Percentiles rank a stretch among this genome's conserved stretches.
Evolutionary conservation across 2,329 filamentous ascomycete species (phyloP).

Genomic region (Taxawa tesnikishii): DNA sequence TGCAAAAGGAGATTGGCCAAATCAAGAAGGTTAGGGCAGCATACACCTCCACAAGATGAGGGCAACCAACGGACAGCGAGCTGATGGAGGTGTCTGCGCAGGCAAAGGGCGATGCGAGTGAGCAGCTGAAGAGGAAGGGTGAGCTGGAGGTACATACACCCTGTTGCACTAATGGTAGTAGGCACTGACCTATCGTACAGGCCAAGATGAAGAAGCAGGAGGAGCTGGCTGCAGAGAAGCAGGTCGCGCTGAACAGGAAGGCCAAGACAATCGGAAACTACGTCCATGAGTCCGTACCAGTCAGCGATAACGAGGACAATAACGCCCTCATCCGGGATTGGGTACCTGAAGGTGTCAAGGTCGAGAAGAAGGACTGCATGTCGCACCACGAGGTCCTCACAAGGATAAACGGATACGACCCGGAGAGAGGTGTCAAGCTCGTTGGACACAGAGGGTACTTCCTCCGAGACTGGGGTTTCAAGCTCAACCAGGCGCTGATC

Average conservation of each 20-base stretch:
- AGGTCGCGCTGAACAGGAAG: constrained; percentile 60
- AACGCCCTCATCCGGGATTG: constrained; percentile 68
- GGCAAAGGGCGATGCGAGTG: constrained; percentile 77
- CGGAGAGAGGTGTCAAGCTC: constrained; percentile 83
- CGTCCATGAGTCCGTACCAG: constrained; percentile 77
- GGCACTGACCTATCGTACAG: too few species aligned
- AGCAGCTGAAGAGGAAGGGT: constrained; percentile 66
- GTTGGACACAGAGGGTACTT: constrained; percentile 94
- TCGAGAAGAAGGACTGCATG: constrained; percentile 65
- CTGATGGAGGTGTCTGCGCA: too few species aligned
- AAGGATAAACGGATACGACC: constrained; percentile 81
- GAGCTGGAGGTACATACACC: too few species aligned
- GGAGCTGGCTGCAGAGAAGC: constrained; percentile 63
- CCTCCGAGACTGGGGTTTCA: constrained; percentile 77
- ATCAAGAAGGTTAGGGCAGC: constrained; percentile 68
- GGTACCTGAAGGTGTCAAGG: constrained; percentile 57
- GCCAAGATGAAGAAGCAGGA: constrained; percentile 72
- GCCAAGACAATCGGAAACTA: constrained; percentile 79
- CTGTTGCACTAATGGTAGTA: too few species aligned
- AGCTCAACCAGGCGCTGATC: constrained; percentile 83
- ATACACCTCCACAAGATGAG: too few species aligned
- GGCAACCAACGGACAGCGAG: too few species aligned
- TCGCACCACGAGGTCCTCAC: constrained; percentile 93
- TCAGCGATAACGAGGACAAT: constrained; percentile 74
- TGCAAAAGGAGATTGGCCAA: constrained; percentile 78